Evolutionary conservation across 2,329 filamentous ascomycete genomes (phyloP).

Genomic region (Pseudopyrenochaeta lycopersici): DNA sequence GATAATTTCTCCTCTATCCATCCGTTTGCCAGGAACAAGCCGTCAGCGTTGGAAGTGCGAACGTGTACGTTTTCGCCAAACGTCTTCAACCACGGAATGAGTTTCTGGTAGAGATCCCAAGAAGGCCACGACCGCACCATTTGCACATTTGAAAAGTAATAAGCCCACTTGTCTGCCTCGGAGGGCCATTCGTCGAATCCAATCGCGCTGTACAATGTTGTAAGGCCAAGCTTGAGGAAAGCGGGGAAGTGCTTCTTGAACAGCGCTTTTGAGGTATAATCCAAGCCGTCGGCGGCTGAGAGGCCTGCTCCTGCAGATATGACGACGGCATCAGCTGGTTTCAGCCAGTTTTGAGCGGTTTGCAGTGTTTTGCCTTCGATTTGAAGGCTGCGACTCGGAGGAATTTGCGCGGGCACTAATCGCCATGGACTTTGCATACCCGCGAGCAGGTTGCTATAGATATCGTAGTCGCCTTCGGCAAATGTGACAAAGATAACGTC

Average conservation of each 20-base stretch:
- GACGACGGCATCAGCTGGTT: conserved; percentile 32
- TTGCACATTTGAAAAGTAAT: conserved; percentile 43
- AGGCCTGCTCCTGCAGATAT: conserved; percentile 47
- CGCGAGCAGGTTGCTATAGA: conserved; percentile 25
- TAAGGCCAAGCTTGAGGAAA: conserved; percentile 38
- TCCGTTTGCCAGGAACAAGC: conserved; percentile 41
- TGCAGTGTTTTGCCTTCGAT: conserved; percentile 8
- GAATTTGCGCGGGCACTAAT: neutral
- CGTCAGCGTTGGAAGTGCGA: conserved; percentile 47
- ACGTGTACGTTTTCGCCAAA: conserved; percentile 31
- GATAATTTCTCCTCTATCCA: conserved; percentile 31
- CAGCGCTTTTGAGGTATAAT: conserved; percentile 42
- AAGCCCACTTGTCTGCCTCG: conserved; percentile 42
- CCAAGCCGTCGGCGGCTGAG: conserved; percentile 46
- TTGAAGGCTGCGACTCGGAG: neutral
- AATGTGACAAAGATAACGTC: conserved; percentile 48
- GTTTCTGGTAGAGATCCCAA: conserved; percentile 29
- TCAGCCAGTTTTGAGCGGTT: conserved; percentile 32
- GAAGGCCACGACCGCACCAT: conserved; percentile 37
- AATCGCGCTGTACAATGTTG: conserved; percentile 46
- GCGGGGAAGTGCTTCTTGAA: conserved; percentile 42
- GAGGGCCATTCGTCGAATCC: conserved; percentile 40
- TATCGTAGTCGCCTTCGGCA: conserved; percentile 32
- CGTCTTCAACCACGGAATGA: conserved; percentile 18
- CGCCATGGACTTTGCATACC: conserved; percentile 1